phyloP scores from a whole-genome alignment of 2,329 filamentous ascomycete genomes.

The Davidsoniella virescens region DNA sequence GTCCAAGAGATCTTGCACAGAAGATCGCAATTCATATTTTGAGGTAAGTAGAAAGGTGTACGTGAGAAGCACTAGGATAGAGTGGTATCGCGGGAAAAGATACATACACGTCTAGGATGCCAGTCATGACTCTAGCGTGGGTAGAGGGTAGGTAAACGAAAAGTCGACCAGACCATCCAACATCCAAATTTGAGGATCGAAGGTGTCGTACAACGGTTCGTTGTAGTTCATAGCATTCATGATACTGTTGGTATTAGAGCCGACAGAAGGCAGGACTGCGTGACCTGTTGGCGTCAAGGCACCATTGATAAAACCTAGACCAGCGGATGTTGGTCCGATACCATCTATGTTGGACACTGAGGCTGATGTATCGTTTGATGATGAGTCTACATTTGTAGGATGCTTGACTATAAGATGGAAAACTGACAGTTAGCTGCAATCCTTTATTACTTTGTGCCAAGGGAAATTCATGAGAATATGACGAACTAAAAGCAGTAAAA shows the following conservation, averaged over 20 bases:
- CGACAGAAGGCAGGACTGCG: slow-evolving; percentile 20
- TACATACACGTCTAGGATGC: background rate
- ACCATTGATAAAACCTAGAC: slow-evolving; percentile 32
- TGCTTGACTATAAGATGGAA: slow-evolving; percentile 42
- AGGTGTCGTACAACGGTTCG: slow-evolving; percentile 67
- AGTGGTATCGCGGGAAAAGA: no score
- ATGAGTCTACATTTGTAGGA: slow-evolving; percentile 70
- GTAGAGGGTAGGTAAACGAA: slow-evolving; percentile 45
- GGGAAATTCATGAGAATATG: background rate
- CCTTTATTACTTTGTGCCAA: background rate
- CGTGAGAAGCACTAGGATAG: no score
- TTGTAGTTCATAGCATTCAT: slow-evolving; percentile 38
- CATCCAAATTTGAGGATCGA: slow-evolving; percentile 88
- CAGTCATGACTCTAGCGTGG: slow-evolving; percentile 28
- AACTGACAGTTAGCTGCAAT: background rate
- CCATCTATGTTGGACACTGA: slow-evolving; percentile 36
- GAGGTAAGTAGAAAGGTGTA: no score
- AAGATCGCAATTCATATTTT: no score
- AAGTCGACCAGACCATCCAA: slow-evolving; percentile 72
- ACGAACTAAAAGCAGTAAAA: background rate
- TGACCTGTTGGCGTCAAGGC: slow-evolving; percentile 35
- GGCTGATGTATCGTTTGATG: slow-evolving; percentile 54
- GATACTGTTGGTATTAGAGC: slow-evolving; percentile 27
- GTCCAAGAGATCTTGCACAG: no score
- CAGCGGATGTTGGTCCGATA: slow-evolving; percentile 33